These are phyloP conservation scores for Phytophthora idaei DNA, from an alignment of 352 stramenopile species.

Conservation along the genomic window DNA sequence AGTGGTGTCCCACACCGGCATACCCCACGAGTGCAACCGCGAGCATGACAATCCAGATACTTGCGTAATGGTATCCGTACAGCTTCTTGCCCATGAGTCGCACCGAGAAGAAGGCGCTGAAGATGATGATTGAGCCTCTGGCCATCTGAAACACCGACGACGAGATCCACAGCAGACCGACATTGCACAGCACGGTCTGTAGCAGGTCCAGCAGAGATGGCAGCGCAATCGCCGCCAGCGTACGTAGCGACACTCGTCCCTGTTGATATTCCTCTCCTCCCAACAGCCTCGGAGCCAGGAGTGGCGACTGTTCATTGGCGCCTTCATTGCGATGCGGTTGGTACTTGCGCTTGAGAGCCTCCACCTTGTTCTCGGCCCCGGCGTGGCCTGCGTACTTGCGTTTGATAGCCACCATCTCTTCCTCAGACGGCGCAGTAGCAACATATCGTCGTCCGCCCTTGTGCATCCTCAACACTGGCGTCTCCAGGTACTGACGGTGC, in stretches of 20 bases:
- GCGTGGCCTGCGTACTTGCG: slow-evolving; percentile 49
- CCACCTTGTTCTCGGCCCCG: slow-evolving; percentile 44
- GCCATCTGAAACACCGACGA: slow-evolving; percentile 93
- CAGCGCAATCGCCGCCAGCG: slow-evolving; percentile 63
- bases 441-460: slow-evolving; percentile 74
- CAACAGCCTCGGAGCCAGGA: slow-evolving; percentile 28
- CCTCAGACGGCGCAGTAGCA: slow-evolving; percentile 44
- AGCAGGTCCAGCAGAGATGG: slow-evolving; percentile 83
- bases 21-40: slow-evolving; percentile 75
- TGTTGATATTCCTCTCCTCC: slow-evolving; percentile 27
- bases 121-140: slow-evolving; percentile 91
- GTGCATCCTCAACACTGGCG: slow-evolving; percentile 62
- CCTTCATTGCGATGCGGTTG: slow-evolving; percentile 16
- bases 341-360: slow-evolving; percentile 52
- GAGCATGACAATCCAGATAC: slow-evolving; percentile 79
- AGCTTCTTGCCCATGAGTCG: slow-evolving; percentile 83
- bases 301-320: slow-evolving; percentile 38
- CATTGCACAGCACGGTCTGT: slow-evolving; percentile 88
- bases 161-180: slow-evolving; percentile 88
- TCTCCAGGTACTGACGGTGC: slow-evolving; percentile 71
- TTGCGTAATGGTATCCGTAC: slow-evolving; percentile 86
- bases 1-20: slow-evolving; percentile 54
- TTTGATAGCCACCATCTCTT: slow-evolving; percentile 40
- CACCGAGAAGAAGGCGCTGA: slow-evolving; percentile 88
- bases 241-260: slow-evolving; percentile 50